Evolutionary conservation across 2,329 filamentous ascomycete species (phyloP), one percentile per base, ranked within the genome.

Genomic region (Nemania serpens): DNA sequence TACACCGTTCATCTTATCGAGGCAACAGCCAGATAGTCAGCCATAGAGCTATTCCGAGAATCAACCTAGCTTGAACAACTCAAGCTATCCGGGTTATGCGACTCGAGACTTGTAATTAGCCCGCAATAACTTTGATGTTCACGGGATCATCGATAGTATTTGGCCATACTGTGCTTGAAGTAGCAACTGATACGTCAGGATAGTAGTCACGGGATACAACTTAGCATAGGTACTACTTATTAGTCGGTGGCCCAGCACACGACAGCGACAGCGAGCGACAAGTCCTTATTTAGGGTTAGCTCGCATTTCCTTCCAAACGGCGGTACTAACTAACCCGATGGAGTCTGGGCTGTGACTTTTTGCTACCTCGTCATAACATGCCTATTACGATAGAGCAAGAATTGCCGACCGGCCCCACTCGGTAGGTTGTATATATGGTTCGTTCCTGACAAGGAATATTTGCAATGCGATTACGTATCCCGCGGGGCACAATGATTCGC

Each of bases 1-100:
- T 33, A 68, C 52, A 47, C 56, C 34, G 56, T 58, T 55, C 53
- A 5, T 20, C 41, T 43, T 43, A 29, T 29, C 25, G 7, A 29
- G 7, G 25, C 7, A 29, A 29, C 7, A 29, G 25, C 25, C 7
- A 29, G n/a, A n/a, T 7, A 7, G 25, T 29, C 25, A 29, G 25
- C 25, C 7, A 29, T 29, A 7, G 25, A 29, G 25, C 25, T 29
- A 29, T 29, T 29, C 25, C 25, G 25, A 29, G 25, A 29, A 7
- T 7, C 25, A 29, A 29, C 25, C 25, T 29, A 29, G 25, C 25
- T 4, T 29, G 25, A 29, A 29, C 25, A 29, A 7, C 25, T 29
- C n/a, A n/a, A n/a, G n/a, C n/a, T n/a, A n/a, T n/a, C 25, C 25
- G 25, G 7, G 25, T 29, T 29, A 29, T 7, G 25, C 25, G 25